Percentiles rank a stretch among this genome's conserved stretches.
These are phyloP conservation scores for Massarina eburnea DNA, from an alignment of 2,329 filamentous ascomycete species.

Conservation along the genomic window DNA sequence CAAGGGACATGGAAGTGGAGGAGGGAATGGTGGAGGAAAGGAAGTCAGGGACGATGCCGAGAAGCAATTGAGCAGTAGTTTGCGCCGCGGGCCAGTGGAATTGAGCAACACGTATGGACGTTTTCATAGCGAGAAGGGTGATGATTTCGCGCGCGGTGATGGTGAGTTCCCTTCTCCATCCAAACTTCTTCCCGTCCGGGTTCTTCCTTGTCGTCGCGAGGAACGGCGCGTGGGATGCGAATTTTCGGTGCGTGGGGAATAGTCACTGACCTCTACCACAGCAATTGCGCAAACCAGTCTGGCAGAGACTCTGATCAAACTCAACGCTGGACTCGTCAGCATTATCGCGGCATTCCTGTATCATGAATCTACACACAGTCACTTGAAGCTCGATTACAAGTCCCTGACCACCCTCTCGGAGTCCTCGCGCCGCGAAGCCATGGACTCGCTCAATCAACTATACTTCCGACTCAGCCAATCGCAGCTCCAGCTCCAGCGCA, in stretches of 20 bases:
- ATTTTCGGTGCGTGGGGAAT: background rate
- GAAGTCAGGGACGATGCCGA: constrained; percentile 33
- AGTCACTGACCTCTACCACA: constrained; percentile 21
- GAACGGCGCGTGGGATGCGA: background rate
- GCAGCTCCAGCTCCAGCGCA: constrained; percentile 33
- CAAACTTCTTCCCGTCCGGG: constrained; percentile 1
- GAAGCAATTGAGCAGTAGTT: constrained; percentile 42
- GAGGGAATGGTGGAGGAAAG: constrained; percentile 13
- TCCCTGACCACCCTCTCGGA: constrained; percentile 51
- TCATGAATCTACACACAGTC: constrained; percentile 33
- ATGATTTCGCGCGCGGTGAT: constrained; percentile 48
- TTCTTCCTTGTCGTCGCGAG: constrained; percentile 2
- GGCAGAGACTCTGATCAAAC: constrained; percentile 47
- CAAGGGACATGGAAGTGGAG: constrained; percentile 11
- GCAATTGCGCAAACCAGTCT: constrained; percentile 51
- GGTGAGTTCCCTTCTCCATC: constrained; percentile 32
- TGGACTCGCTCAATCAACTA: constrained; percentile 45
- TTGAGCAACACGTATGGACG: constrained; percentile 46
- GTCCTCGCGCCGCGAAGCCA: constrained; percentile 47
- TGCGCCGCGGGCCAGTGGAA: constrained; percentile 46
- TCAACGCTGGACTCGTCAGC: constrained; percentile 51
- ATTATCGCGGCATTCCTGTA: constrained; percentile 49
- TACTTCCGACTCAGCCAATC: constrained; percentile 43
- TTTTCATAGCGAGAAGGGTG: constrained; percentile 41
- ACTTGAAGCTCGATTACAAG: constrained; percentile 46